Base-by-base conservation (phyloP, 345 rosid species). In the Salix koriyanagi region DNA sequence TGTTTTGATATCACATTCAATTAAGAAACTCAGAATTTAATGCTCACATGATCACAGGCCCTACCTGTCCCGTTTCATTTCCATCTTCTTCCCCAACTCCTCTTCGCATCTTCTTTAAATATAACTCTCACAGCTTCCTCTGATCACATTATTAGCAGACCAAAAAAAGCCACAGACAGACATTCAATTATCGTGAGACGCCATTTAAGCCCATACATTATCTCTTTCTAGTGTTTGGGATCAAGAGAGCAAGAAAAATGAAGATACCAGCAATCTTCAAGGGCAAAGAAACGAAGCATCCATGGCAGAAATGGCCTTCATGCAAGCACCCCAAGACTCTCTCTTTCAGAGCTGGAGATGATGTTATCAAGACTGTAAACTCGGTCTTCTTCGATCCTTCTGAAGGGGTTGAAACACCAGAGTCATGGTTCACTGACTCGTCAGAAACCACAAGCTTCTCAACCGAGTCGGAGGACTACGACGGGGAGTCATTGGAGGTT, bases 361-460 rank as follows among this genome's bases (percentile, higher is more conserved):
- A 84, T 23, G 79, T 90, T 25, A 89, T 89, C 94, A 94, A 94
- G 81, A 89, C 94, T 0, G 89, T 92, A 2, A 94, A 92, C 84
- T 90, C 97, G 0, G 87, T 89, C 21, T 90, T 84, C 78, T 85
- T 89, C 28, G 90, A 86, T 28, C 77, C 86, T n/a, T 39, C 7
- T 1, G 69, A 75, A 30, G 79, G 36, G 3, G 75, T 76, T 48
- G 72, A 84, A 34, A 83, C 88, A 0, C 86, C 88, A 0, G 82
- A 83, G 14, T 81, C 90, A 3, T 78, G 84, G 84, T 85, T 86
- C 87, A 86, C 90, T 0, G 80, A 79, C 85, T 86, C 91, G 5
- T 78, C 86, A 23, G 88, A 65, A 12, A 77, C 87, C 0, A 76
- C 78, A 0, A 82, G 87, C 81, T 76, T 76, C 74, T 84, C 89